These are phyloP conservation scores for Cryptosporidium andersoni DNA, from an alignment of 169 alveolate genomes.

Conservation along the genomic window DNA sequence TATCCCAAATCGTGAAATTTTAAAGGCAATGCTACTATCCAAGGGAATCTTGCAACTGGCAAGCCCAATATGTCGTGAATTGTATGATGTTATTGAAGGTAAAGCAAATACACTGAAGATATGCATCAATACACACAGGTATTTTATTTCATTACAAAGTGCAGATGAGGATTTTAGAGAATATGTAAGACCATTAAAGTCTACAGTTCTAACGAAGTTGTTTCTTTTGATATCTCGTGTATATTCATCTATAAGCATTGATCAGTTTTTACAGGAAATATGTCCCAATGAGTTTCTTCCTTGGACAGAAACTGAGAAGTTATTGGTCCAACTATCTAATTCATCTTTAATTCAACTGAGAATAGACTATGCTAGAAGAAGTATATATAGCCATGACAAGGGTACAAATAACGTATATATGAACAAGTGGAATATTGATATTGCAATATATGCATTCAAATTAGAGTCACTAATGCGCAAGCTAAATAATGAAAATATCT, in stretches of 20 bases:
- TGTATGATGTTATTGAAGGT: conserved; percentile 81
- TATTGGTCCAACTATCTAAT: conserved; percentile 74
- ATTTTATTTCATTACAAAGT: conserved; percentile 60
- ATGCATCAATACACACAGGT: conserved; percentile 66
- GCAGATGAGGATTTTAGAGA: conserved; percentile 69
- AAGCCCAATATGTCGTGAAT: conserved; percentile 78
- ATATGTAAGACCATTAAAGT: conserved; percentile 82
- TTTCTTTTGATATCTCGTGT: conserved; percentile 83
- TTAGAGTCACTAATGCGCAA: conserved; percentile 32
- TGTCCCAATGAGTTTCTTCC: conserved; percentile 85
- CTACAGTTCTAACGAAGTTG: conserved; percentile 84
- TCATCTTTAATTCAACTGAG: conserved; percentile 48
- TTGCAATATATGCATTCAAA: conserved; percentile 35
- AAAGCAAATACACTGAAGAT: conserved; percentile 75
- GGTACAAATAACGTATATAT: not conserved
- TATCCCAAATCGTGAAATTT: conserved; percentile 86
- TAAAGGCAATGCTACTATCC: conserved; percentile 79
- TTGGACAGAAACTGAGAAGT: conserved; percentile 87
- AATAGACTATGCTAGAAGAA: conserved; percentile 46
- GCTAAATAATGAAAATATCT: conserved; percentile 40
- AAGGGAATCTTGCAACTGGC: conserved; percentile 81
- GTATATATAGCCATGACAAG: conserved; percentile 50
- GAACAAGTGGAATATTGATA: conserved; percentile 21
- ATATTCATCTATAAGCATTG: conserved; percentile 84
- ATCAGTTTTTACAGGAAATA: conserved; percentile 81